phyloP scores from a whole-genome alignment of 2,329 filamentous ascomycete genomes.

The Onygenales sp. region DNA sequence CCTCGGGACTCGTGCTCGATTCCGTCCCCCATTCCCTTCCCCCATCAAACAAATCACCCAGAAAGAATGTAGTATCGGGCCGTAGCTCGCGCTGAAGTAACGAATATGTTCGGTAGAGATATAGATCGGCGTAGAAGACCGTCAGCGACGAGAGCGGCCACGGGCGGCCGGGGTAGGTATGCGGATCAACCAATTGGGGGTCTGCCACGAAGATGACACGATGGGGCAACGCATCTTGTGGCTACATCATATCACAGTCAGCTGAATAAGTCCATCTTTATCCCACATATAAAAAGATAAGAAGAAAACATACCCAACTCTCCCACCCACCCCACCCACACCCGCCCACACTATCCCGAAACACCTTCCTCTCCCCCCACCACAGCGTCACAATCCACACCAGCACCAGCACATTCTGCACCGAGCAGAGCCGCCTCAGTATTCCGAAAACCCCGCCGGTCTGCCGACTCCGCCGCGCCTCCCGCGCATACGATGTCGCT shows the following conservation, averaged over 20 bases:
- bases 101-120: conserved; percentile 74
- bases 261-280: conserved; percentile 7
- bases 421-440: conserved; percentile 17
- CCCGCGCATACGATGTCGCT: conserved; percentile 7
- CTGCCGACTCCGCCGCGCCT: conserved; percentile 12
- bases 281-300: neutral
- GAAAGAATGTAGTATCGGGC: conserved; percentile 83
- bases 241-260: conserved; percentile 44
- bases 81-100: conserved; percentile 63
- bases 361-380: conserved; percentile 77
- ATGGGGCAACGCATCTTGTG: conserved; percentile 67
- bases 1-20: conserved; percentile 50
- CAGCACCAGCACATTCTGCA: conserved; percentile 58
- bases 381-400: conserved; percentile 71
- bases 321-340: conserved; percentile 89
- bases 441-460: conserved; percentile 8
- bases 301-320: conserved; percentile 59
- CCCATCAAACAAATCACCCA: conserved; percentile 92
- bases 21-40: conserved; percentile 86
- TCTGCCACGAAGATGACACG: conserved; percentile 78
- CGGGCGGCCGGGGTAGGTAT: conserved; percentile 82
- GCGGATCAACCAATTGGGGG: conserved; percentile 83
- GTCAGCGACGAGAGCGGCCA: conserved; percentile 62
- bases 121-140: conserved; percentile 74
- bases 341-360: conserved; percentile 56